A percentile compares a stretch with the other conserved stretches of the same genome.
These are phyloP conservation scores for Xylaria acuta DNA, from an alignment of 495 filamentous ascomycete species.

Conservation along the genomic window DNA sequence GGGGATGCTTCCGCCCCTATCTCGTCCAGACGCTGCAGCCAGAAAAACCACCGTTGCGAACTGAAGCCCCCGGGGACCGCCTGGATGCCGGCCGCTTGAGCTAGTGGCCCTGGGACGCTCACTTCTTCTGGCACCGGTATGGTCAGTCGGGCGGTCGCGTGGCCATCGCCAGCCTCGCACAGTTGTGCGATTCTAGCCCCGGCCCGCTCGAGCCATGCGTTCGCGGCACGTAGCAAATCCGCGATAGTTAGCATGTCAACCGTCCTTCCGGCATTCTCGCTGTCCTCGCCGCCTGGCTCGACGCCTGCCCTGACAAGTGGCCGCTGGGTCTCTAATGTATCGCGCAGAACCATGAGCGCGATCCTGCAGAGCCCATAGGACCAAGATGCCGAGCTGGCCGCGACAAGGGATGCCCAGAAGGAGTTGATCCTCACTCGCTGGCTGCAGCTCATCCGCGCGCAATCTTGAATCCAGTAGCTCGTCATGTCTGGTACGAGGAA, in stretches of 20 bases:
- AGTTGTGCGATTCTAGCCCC: slow-evolving; percentile 29
- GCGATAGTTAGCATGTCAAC: slow-evolving; percentile 30
- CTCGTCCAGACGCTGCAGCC: slow-evolving; percentile 33
- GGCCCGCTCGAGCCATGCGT: slow-evolving; percentile 28
- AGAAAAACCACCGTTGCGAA: slow-evolving; percentile 33
- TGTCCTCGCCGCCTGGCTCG: slow-evolving; percentile 27
- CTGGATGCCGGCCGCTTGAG: slow-evolving; percentile 22
- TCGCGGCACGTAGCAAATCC: slow-evolving; percentile 27
- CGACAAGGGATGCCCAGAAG: slow-evolving; percentile 25
- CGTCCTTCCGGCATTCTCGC: slow-evolving; percentile 26
- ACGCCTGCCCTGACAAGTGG: slow-evolving; percentile 19
- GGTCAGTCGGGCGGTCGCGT: background rate
- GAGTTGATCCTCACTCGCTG: slow-evolving; percentile 26
- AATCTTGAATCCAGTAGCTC: slow-evolving; percentile 27
- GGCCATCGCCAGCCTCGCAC: slow-evolving; percentile 26
- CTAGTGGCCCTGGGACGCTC: slow-evolving; percentile 23
- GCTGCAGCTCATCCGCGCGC: slow-evolving; percentile 27
- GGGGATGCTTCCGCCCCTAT: slow-evolving; percentile 26
- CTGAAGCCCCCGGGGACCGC: slow-evolving; percentile 27
- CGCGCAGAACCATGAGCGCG: slow-evolving; percentile 31
- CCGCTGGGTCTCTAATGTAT: slow-evolving; percentile 28
- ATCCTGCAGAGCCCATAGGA: slow-evolving; percentile 28
- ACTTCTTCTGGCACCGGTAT: slow-evolving; percentile 27
- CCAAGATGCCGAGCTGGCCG: slow-evolving; percentile 26
- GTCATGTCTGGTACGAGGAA: slow-evolving; percentile 29